Percentiles rank a stretch among this genome's conserved stretches.
Evolutionary conservation across 2,329 filamentous ascomycete species (phyloP).

Genomic region (Penicillium sp.): DNA sequence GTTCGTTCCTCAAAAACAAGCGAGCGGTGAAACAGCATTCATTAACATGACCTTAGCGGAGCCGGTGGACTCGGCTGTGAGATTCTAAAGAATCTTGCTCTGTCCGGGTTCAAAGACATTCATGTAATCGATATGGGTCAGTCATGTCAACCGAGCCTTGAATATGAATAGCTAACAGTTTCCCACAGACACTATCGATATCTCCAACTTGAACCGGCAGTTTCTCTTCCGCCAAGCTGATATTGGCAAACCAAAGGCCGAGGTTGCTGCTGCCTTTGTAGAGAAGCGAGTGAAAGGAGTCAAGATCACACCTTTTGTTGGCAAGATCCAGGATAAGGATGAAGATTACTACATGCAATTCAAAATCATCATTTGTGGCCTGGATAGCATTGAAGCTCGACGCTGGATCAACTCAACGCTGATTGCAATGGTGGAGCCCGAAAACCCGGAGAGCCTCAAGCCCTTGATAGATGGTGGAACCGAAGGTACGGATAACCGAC

Average conservation of each 20-base stretch:
- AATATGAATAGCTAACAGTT: not conserved
- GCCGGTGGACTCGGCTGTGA: slow-evolving; percentile 94
- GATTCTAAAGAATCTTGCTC: slow-evolving; percentile 91
- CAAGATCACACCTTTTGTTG: slow-evolving; percentile 89
- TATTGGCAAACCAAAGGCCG: slow-evolving; percentile 91
- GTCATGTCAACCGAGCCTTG: slow-evolving; percentile 25
- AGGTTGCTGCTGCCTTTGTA: slow-evolving; percentile 88
- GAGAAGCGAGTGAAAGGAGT: slow-evolving; percentile 87
- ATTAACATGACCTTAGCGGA: slow-evolving; percentile 60
- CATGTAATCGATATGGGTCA: slow-evolving; percentile 98
- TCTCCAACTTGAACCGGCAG: slow-evolving; percentile 96
- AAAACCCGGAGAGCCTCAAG: slow-evolving; percentile 82
- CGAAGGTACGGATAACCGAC: slow-evolving; percentile 60
- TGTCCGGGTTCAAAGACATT: slow-evolving; percentile 94
- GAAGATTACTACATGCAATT: slow-evolving; percentile 98
- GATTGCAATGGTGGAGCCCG: slow-evolving; percentile 82
- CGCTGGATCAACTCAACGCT: slow-evolving; percentile 97
- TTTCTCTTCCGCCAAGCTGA: slow-evolving; percentile 92
- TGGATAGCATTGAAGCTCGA: slow-evolving; percentile 97
- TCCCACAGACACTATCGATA: slow-evolving; percentile 84
- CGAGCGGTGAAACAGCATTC: not conserved
- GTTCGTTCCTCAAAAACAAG: slow-evolving; percentile 39
- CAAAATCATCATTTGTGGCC: slow-evolving; percentile 85
- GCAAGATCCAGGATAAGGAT: slow-evolving; percentile 95
- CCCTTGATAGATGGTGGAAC: slow-evolving; percentile 96